Base-by-base conservation (phyloP, 2,329 filamentous ascomycete genomes). In the Periglandula ipomoeae region DNA sequence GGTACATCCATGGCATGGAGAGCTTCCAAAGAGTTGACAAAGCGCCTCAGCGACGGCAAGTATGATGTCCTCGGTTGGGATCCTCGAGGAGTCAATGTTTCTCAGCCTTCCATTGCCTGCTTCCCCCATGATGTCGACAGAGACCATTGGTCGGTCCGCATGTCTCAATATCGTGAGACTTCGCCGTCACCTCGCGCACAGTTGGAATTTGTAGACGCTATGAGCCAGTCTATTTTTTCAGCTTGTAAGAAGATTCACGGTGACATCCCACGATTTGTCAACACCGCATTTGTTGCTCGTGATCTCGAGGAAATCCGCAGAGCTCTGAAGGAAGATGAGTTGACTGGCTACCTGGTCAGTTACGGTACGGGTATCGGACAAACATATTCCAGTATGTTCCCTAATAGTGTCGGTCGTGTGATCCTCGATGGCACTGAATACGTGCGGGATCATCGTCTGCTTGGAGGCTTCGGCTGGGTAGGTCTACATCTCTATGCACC, bases 1-100 rank as follows among this genome's bases (percentile, higher is more conserved):
- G 74, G 73, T 3, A 73, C 69, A 0, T 58, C 48, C 0, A 69
- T 69, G 35, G 64, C 60, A 3, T 74, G 69, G 70, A 55, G 63
- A 5, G 53, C 52, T 0, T 66, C 62, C 3, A 65, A 73, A 48
- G 47, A 52, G 0, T 50, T 71, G 32, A 67, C 69, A 3, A 55
- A 65, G 48, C 67, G 70, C 3, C 57, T 76, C 11, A 72, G 70
- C 49, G 65, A 65, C 27, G 63, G 67, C 20, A 56, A 61, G 20
- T 72, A 68, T 20, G 73, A 76, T 50, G 68, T 76, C 5, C 57
- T 78, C 13, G 72, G 73, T n/a, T 78, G 72, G 68, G 75, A 78
- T 46, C 74, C 74, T n/a, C 68, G 75, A 3, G 74, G 74, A 2
- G 71, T 77, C 47, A 76, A 76, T 53, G 57, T 62, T 1, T 70